Conservation (phyloP, 2,329 filamentous ascomycete genomes). For the Diaporthe sp. region DNA sequence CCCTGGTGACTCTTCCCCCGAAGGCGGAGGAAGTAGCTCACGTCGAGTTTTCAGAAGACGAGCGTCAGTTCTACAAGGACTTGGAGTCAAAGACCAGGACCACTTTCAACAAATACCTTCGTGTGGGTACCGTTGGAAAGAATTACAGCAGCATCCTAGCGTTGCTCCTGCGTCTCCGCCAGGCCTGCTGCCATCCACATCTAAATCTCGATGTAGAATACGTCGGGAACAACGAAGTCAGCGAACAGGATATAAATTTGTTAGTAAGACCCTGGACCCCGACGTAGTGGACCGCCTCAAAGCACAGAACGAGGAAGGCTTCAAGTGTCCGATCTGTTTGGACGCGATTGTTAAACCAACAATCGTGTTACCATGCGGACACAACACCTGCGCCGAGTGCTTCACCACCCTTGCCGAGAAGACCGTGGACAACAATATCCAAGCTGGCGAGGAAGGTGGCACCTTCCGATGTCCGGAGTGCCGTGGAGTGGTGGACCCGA, state of each 20-base stretch:
- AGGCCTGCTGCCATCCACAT: conserved; percentile 85
- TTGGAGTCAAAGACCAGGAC: conserved; percentile 77
- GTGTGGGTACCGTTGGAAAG: conserved; percentile 74
- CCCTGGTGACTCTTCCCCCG: conserved; percentile 77
- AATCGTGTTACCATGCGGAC: conserved; percentile 87
- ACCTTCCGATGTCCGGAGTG: conserved; percentile 81
- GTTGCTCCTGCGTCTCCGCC: conserved; percentile 81
- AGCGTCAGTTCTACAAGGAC: conserved; percentile 73
- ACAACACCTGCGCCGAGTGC: conserved; percentile 83
- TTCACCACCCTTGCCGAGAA: conserved; percentile 77
- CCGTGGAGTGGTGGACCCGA: conserved; percentile 74
- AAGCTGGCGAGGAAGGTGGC: conserved; percentile 70
- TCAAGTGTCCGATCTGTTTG: conserved; percentile 87
- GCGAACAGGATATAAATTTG: conserved; percentile 55
- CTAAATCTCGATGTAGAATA: conserved; percentile 66
- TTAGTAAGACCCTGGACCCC: conserved; percentile 66
- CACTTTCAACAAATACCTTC: conserved; percentile 83
- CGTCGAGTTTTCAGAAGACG: conserved; percentile 76
- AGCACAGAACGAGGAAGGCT: conserved; percentile 60
- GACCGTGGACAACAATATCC: conserved; percentile 65
- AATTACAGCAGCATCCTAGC: conserved; percentile 87
- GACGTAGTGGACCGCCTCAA: conserved; percentile 77
- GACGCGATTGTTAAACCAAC: conserved; percentile 81
- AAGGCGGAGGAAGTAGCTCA: conserved; percentile 74
- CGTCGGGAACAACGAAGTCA: conserved; percentile 59